Evolutionary conservation across 2,329 filamentous ascomycete species (phyloP), one percentile per base, ranked within the genome.

Genomic region (Pyrenochaeta sp.): DNA sequence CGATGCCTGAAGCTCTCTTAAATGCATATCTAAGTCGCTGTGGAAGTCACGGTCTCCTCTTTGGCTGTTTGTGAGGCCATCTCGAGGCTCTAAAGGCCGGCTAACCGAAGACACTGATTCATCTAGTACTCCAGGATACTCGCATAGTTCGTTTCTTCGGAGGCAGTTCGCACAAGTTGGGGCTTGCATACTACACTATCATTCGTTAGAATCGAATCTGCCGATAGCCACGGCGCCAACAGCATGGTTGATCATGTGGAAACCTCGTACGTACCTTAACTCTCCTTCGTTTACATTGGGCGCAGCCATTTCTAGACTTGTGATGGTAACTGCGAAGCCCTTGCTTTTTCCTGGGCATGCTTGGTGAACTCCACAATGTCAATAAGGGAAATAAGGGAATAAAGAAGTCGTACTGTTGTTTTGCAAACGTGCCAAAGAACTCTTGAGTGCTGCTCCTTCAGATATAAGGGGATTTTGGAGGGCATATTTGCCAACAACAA

Each of bases 231-330:
- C n/a, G n/a, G n/a, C n/a, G n/a, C n/a, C n/a, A n/a, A n/a, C n/a
- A n/a, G n/a, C n/a, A n/a, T n/a, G n/a, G n/a, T n/a, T n/a, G n/a
- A n/a, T n/a, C n/a, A n/a, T n/a, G n/a, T n/a, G n/a, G 30, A 45
- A 54, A 5, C 51, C 48, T 53, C 46, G 21, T 44, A 43, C 34
- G 30, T 45, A 54, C 51, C 48, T 53, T 51, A 18, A 48, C 47
- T 39, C 51, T 48, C 27, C 51, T 38, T 38, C 51, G 29, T 46
- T 54, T 54, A 21, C 47, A 54, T 14, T 51, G 35, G 15, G 31
- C 19, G 32, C 47, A 54, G 20, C 47, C 47, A 34, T 54, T 45
- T 14, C 48, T 35, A 6, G 51, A 42, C 34, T 54, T 51, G 36
- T 48, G 43, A 21, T 54, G 48, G 22, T 54, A 54, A 13, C 31